Base-by-base conservation (phyloP, 345 rosid genomes). In the Rubroshorea leprosula region DNA sequence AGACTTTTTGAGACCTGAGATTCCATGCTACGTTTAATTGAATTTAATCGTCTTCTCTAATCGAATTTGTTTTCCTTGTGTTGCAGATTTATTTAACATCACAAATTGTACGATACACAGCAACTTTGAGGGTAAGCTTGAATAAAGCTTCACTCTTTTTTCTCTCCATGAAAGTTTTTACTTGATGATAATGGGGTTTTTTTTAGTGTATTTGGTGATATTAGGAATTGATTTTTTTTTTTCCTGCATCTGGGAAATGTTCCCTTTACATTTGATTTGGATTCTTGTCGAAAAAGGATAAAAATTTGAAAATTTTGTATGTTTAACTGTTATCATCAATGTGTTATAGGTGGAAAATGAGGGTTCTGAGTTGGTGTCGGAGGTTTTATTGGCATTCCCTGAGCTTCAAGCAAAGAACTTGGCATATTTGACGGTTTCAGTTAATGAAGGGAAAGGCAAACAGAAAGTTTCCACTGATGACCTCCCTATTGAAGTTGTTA, bases 41-140 rank as follows among this genome's bases (percentile, higher is more conserved):
- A 8, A 13, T 44, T 58, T 45, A 19, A 44, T 18, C n/a, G n/a
- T n/a, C n/a, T n/a, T n/a, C 38, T 19, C 31, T 26, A 13, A 15
- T 5, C 18, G 62, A 20, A 7, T 22, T 13, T 39, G 23, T 61
- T 29, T 29, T 22, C 26, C 31, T 19, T n/a, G 10, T 64, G 23
- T 49, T 77, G 83, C 81, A 90, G 97, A 69, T 90, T 75, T 94
- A 90, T 81, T 77, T 83, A 71, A 83, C 87, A 0, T 85, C 96
- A n/a, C 91, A 85, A 13, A 68, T 93, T 41, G 89, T 78, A 24
- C 95, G 99, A 9, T 49, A 78, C 54, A 66, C 82, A 3, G 79
- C 95, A 5, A 76, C 86, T 7, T 66, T 90, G 24, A 94, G 85
- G 97, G 97, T 90, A 6, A 35, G 57, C 69, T 52, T 56, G 35